These are phyloP conservation scores for Plasmodium vivax DNA, from an alignment of 169 alveolate species.

Conservation along the genomic window DNA sequence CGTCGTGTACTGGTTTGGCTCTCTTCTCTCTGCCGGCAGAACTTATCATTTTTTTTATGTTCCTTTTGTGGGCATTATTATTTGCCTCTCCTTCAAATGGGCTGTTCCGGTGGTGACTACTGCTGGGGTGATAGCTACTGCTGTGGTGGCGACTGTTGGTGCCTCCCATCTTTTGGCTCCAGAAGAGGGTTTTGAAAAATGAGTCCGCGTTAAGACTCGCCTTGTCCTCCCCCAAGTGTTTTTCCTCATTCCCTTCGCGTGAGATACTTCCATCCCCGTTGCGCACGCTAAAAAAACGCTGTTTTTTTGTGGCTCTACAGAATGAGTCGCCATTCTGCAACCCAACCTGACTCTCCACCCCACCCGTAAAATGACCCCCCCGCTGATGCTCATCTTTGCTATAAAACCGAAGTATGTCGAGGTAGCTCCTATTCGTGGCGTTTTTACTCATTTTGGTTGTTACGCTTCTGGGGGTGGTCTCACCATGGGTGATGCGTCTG, in stretches of 20 bases:
- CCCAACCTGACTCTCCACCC: neutral
- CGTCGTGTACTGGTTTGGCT: neutral
- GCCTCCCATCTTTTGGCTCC: neutral
- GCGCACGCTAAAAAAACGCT: neutral
- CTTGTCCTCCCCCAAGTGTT: neutral
- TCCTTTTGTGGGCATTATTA: neutral
- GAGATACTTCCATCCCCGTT: neutral
- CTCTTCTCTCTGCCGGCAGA: neutral
- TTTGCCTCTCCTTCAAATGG: neutral
- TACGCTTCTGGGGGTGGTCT: neutral
- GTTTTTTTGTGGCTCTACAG: neutral
- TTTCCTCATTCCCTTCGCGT: neutral
- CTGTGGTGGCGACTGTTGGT: neutral
- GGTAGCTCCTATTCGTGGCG: constrained; percentile 7
- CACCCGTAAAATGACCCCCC: neutral
- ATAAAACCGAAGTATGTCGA: constrained; percentile 39
- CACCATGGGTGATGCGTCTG: neutral
- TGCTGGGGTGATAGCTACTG: neutral
- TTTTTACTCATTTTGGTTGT: constrained; percentile 10
- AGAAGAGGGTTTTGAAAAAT: neutral
- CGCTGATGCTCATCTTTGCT: constrained; percentile 26
- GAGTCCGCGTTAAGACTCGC: neutral
- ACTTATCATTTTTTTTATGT: neutral
- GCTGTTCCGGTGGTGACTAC: neutral
- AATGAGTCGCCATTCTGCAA: neutral